These are phyloP conservation scores for Heterobasidion irregulare DNA, from an alignment of 1,284 basidiomycete genomes.

Conservation along the genomic window DNA sequence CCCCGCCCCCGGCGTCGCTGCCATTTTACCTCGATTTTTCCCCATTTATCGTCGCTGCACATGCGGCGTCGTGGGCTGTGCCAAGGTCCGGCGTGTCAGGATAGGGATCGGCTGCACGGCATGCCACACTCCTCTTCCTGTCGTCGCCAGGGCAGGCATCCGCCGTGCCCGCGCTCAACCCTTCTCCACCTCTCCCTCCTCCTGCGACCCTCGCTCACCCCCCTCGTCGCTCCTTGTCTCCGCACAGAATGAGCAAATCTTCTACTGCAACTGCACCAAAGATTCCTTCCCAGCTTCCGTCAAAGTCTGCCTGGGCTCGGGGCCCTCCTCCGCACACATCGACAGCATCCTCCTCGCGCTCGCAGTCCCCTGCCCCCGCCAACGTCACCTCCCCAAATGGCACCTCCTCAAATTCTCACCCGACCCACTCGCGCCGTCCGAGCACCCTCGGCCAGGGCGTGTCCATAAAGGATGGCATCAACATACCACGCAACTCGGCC, in stretches of 20 bases:
- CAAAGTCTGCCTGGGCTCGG: constrained; percentile 77
- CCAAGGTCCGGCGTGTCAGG: too few species aligned
- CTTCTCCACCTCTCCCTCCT: not conserved
- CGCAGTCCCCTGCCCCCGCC: constrained; percentile 64
- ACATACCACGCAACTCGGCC: constrained; percentile 46
- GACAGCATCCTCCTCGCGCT: constrained; percentile 53
- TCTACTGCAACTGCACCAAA: constrained; percentile 63
- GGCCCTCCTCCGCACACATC: constrained; percentile 62
- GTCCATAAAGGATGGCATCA: constrained; percentile 69
- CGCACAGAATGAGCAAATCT: constrained; percentile 77
- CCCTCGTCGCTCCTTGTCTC: not conserved
- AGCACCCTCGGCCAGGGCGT: constrained; percentile 63
- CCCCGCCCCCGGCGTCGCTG: too few species aligned
- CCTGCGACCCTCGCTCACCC: not conserved
- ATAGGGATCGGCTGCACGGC: not conserved
- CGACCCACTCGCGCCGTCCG: constrained; percentile 62
- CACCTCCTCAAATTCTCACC: constrained; percentile 13
- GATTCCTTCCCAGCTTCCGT: constrained; percentile 59
- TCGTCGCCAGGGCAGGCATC: not conserved
- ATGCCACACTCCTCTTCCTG: not conserved
- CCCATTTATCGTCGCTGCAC: not conserved
- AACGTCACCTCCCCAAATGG: constrained; percentile 36
- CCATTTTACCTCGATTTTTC: too few species aligned
- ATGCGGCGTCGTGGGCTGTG: not conserved
- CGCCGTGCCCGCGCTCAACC: too few species aligned